Evolutionary conservation across 2,329 filamentous ascomycete genomes (phyloP).

Genomic region (Talaromyces funiculosus): DNA sequence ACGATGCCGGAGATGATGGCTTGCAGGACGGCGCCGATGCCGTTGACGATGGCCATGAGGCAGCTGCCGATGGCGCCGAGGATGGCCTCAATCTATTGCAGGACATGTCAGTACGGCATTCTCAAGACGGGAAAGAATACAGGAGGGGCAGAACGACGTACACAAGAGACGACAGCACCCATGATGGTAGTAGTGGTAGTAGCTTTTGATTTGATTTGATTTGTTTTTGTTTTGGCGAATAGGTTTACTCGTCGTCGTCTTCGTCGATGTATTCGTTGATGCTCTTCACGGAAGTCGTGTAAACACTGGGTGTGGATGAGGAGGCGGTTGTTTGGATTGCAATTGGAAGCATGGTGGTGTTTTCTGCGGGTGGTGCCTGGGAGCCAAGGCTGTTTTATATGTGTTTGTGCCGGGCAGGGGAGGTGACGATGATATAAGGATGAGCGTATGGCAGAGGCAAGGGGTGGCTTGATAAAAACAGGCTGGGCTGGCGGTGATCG

Average conservation of each 20-base stretch:
- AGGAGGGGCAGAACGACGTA: constrained; percentile 47
- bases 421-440: not conserved
- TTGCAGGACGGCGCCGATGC: constrained; percentile 58
- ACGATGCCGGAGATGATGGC: constrained; percentile 65
- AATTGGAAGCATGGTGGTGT: constrained; percentile 6
- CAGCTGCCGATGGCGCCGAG: constrained; percentile 60
- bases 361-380: not conserved
- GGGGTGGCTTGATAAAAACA: not conserved
- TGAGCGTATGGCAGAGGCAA: not conserved
- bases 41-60: constrained; percentile 64
- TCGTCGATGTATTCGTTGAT: constrained; percentile 14
- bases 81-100: constrained; percentile 50
- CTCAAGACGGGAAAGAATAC: not conserved
- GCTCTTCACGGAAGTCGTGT: constrained; percentile 1
- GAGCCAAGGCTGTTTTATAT: not conserved
- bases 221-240: not conserved
- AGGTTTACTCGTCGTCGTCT: constrained; percentile 7
- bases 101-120: constrained; percentile 16
- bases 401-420: not conserved
- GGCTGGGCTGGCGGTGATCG: not conserved
- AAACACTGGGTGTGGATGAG: not conserved
- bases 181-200: too few species aligned
- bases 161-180: constrained; percentile 79
- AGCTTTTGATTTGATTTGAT: not conserved
- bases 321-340: constrained; percentile 8